Conservation (phyloP, 345 rosid species). For the Trapa bicornis region DNA sequence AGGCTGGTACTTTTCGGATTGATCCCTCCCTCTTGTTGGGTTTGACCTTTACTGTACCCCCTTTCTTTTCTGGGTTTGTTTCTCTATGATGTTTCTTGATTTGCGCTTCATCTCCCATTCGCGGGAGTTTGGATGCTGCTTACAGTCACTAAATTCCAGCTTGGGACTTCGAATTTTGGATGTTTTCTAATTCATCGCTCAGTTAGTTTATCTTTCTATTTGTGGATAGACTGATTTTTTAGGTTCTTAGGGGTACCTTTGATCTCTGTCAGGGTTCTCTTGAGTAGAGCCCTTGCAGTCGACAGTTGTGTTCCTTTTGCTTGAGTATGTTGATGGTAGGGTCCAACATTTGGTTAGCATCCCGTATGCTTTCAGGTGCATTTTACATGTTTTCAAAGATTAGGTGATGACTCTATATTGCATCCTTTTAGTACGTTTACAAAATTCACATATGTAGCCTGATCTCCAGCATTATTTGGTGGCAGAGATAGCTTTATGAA, state of each 20-base stretch:
- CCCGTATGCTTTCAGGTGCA: not conserved
- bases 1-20: too few species aligned
- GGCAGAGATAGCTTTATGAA: not conserved
- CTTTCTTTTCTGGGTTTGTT: not conserved
- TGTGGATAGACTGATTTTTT: not conserved
- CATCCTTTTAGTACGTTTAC: not conserved
- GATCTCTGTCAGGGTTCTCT: not conserved
- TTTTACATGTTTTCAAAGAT: not conserved
- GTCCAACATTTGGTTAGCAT: too few species aligned
- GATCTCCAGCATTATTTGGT: not conserved
- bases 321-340: not conserved
- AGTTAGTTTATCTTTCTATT: not conserved
- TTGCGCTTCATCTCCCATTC: slow-evolving; percentile 1
- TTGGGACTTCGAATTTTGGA: not conserved
- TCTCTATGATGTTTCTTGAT: not conserved
- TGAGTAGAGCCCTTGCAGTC: not conserved
- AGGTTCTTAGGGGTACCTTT: too few species aligned
- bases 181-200: not conserved
- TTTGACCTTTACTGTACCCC: too few species aligned
- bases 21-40: not conserved
- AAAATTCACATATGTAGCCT: not conserved
- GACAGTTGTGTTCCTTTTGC: not conserved
- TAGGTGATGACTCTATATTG: not conserved
- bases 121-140: not conserved
- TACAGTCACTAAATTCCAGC: not conserved